phyloP scores from a whole-genome alignment of 164 flowering plant genomes.

The Tetracentron sinense region DNA sequence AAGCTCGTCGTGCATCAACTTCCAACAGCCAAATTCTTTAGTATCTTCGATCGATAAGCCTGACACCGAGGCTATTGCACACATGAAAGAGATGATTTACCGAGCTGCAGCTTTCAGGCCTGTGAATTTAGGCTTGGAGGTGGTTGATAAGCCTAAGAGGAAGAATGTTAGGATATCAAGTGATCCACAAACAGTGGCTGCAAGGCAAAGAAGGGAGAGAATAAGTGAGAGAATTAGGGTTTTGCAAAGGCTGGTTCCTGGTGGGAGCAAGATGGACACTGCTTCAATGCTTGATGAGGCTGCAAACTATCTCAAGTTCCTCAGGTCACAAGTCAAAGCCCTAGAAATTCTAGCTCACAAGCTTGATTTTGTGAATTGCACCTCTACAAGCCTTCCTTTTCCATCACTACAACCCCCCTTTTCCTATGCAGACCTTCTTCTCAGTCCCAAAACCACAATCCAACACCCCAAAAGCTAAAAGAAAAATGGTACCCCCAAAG shows the following conservation, averaged over 20 bases:
- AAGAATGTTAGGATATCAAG: constrained; percentile 84
- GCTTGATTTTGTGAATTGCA: constrained; percentile 24
- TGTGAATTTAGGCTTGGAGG: constrained; percentile 59
- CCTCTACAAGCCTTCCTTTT: constrained; percentile 27
- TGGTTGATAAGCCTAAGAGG: constrained; percentile 77
- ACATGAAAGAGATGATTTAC: constrained; percentile 93
- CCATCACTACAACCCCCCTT: constrained; percentile 35
- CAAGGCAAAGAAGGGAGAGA: constrained; percentile 89
- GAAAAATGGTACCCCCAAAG: no score
- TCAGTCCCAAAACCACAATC: constrained; percentile 31
- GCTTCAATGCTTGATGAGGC: constrained; percentile 99
- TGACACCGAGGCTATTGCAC: constrained; percentile 78
- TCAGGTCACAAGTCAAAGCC: constrained; percentile 74
- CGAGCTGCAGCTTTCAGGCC: constrained; percentile 90
- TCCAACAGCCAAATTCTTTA: constrained; percentile 50
- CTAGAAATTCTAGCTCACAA: constrained; percentile 56
- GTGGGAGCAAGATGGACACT: constrained; percentile 97
- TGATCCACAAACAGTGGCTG: constrained; percentile 96
- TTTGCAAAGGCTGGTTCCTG: constrained; percentile 85
- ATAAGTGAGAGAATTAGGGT: constrained; percentile 89
- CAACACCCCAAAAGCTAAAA: constrained; percentile 8
- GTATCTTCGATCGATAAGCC: constrained; percentile 38
- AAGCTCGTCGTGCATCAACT: constrained; percentile 56
- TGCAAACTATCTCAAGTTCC: constrained; percentile 87
- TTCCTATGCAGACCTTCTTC: constrained; percentile 49